These are phyloP conservation scores for Vachellia pachyceras DNA, from an alignment of 306 rosid species.

Conservation along the genomic window DNA sequence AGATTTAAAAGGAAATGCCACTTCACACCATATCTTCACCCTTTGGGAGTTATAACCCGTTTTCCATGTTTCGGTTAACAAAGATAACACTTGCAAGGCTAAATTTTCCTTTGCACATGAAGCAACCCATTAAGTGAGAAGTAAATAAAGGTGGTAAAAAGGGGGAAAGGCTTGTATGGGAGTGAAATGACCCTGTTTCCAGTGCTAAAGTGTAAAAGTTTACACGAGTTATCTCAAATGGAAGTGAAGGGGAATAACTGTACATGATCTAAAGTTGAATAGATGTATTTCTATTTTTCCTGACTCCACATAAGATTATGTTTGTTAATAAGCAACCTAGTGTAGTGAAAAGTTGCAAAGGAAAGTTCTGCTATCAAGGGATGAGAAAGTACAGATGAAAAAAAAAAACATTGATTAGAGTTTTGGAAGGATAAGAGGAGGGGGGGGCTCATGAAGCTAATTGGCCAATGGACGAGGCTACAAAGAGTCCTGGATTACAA, in stretches of 20 bases:
- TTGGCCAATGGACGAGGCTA: background rate
- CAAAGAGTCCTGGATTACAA: background rate
- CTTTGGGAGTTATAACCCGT: background rate
- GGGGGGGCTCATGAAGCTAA: background rate
- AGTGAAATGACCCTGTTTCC: background rate
- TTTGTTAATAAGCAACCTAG: background rate
- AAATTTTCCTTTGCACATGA: background rate
- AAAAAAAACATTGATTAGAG: background rate
- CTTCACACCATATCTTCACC: background rate
- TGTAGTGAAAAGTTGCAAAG: background rate
- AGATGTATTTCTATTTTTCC: background rate
- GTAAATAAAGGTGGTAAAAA: background rate
- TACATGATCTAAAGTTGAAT: background rate
- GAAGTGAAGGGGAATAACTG: background rate
- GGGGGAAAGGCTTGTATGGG: background rate
- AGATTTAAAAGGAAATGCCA: no score
- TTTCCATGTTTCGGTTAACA: background rate
- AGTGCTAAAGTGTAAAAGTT: background rate
- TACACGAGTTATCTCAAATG: background rate
- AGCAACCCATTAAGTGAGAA: background rate
- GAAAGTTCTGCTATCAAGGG: background rate
- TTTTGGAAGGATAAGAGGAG: background rate
- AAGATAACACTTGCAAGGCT: background rate
- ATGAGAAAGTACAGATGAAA: background rate
- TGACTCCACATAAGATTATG: background rate